Conservation (phyloP, 208 protist genomes). For the Strigomonas culicis region DNA sequence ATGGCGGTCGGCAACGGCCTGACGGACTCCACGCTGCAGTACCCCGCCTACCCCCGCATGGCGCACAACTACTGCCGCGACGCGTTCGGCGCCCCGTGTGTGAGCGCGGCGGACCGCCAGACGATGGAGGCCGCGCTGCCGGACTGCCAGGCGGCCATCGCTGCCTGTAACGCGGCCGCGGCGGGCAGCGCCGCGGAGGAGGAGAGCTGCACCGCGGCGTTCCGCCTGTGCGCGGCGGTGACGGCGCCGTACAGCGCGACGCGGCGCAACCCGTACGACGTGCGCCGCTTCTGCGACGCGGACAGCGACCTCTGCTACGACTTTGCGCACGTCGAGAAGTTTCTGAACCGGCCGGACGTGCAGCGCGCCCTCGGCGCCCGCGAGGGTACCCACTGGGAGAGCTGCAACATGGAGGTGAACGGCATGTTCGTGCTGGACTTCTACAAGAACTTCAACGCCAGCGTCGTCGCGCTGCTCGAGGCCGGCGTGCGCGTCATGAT, state of each 20-base stretch:
- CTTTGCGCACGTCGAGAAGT: constrained; percentile 39
- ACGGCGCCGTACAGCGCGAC: constrained; percentile 27
- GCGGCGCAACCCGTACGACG: constrained; percentile 89
- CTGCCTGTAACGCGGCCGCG: constrained; percentile 20
- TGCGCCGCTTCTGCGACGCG: constrained; percentile 49
- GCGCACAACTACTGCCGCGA: constrained; percentile 60
- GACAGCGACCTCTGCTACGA: constrained; percentile 79
- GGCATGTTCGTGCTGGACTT: constrained; percentile 58
- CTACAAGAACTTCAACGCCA: constrained; percentile 66
- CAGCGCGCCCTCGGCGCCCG: constrained; percentile 52
- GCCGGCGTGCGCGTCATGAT: constrained; percentile 80
- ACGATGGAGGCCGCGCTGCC: constrained; percentile 10
- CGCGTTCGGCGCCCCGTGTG: constrained; percentile 34
- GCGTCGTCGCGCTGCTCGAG: constrained; percentile 49
- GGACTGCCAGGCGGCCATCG: constrained; percentile 12
- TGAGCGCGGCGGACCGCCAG: constrained; percentile 20
- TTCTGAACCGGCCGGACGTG: constrained; percentile 54
- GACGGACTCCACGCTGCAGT: constrained; percentile 76
- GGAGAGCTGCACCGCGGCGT: constrained; percentile 24
- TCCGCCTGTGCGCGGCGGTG: constrained; percentile 33
- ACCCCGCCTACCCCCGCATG: constrained; percentile 53
- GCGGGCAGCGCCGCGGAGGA: constrained; percentile 10
- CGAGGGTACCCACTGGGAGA: constrained; percentile 30
- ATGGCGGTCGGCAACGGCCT: constrained; percentile 85
- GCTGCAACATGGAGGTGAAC: constrained; percentile 65